These are phyloP conservation scores for Aspergillus versicolor DNA, from an alignment of 2,329 filamentous ascomycete species.

Conservation along the genomic window DNA sequence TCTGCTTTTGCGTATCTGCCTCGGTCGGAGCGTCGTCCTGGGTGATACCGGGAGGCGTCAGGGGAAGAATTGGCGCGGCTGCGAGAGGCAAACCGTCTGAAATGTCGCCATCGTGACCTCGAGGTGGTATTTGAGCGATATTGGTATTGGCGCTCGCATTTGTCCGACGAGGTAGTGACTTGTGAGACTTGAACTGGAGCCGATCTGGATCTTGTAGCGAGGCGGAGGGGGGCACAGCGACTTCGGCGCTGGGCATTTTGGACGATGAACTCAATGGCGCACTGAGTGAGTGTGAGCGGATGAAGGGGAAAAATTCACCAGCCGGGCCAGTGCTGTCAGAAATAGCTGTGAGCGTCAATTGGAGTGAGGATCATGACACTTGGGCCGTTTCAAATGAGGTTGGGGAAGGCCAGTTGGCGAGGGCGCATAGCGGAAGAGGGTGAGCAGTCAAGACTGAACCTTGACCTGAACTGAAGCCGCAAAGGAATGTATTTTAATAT, in stretches of 20 bases:
- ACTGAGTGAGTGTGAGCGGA: slow-evolving; percentile 6
- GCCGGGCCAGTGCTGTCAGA: slow-evolving; percentile 10
- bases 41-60: slow-evolving; percentile 38
- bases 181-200: slow-evolving; percentile 41
- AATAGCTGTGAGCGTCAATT: slow-evolving; percentile 9
- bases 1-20: slow-evolving; percentile 22
- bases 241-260: slow-evolving; percentile 33
- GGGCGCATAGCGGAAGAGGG: slow-evolving; percentile 15
- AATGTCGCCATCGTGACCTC: slow-evolving; percentile 24
- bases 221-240: slow-evolving; percentile 28
- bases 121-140: slow-evolving; percentile 23
- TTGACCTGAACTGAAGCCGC: not conserved
- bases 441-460: slow-evolving; percentile 4
- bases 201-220: slow-evolving; percentile 27
- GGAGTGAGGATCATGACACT: slow-evolving; percentile 19
- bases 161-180: slow-evolving; percentile 38
- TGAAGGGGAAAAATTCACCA: slow-evolving; percentile 5
- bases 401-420: slow-evolving; percentile 13
- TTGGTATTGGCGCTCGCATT: slow-evolving; percentile 25
- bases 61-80: slow-evolving; percentile 32
- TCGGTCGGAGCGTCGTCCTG: slow-evolving; percentile 23
- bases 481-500: not conserved
- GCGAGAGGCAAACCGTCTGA: slow-evolving; percentile 22
- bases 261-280: slow-evolving; percentile 17
- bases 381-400: slow-evolving; percentile 19